Conservation (phyloP, 1,284 basidiomycete species). For the Veloboletus limbatus region DNA sequence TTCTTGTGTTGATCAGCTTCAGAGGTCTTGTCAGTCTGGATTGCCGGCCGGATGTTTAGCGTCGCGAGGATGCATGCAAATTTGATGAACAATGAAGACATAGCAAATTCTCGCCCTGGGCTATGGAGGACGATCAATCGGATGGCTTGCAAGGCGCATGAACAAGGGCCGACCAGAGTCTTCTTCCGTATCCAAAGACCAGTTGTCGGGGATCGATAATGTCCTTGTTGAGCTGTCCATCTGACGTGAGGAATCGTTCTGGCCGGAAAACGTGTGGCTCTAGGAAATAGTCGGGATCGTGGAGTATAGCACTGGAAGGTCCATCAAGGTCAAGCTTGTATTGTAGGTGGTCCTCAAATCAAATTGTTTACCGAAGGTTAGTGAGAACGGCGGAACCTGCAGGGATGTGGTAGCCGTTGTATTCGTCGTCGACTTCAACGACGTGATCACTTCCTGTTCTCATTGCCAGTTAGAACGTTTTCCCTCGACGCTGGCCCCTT, state of each 20-base stretch:
- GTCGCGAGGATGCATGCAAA: slow-evolving; percentile 7
- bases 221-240: slow-evolving; percentile 8
- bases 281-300: slow-evolving; percentile 4
- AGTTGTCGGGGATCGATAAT: slow-evolving; percentile 6
- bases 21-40: background rate
- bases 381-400: slow-evolving; percentile 1
- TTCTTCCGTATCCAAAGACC: slow-evolving; percentile 9
- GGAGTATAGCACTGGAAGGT: slow-evolving; percentile 1
- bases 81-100: slow-evolving; percentile 7
- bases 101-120: slow-evolving; percentile 7
- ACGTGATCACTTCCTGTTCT: slow-evolving; percentile 4
- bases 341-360: no score
- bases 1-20: background rate
- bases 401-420: slow-evolving; percentile 6
- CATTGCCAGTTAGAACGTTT: background rate
- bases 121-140: background rate
- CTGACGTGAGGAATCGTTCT: slow-evolving; percentile 8
- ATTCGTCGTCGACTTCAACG: slow-evolving; percentile 5
- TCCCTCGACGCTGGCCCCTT: background rate
- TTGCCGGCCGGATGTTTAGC: background rate
- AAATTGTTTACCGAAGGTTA: slow-evolving; percentile 2
- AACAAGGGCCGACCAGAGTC: slow-evolving; percentile 1
- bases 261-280: slow-evolving; percentile 8
- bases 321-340: no score
- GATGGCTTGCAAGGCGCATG: background rate